These are phyloP conservation scores for Nitzschia sp. DNA, from an alignment of 108 stramenopile genomes.

Conservation along the genomic window DNA sequence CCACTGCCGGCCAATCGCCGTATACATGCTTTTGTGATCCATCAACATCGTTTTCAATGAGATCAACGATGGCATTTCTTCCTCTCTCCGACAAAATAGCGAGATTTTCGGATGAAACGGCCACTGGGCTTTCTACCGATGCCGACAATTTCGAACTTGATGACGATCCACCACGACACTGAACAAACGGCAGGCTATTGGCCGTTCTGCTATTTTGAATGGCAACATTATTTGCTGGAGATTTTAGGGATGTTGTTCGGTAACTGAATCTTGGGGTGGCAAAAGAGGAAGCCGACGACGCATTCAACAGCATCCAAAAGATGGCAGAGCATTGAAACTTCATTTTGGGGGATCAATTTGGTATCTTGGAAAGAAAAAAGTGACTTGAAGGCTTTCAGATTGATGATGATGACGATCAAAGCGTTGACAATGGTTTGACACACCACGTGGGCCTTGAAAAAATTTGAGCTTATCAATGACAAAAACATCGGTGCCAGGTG, in stretches of 20 bases:
- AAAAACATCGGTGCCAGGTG: too few relatives aligned
- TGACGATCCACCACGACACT: slow-evolving; percentile 1
- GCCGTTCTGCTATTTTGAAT: background rate
- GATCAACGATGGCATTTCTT: slow-evolving; percentile 49
- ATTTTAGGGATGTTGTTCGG: background rate
- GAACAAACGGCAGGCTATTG: slow-evolving; percentile 12
- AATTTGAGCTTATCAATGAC: too few relatives aligned
- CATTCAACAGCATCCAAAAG: slow-evolving; percentile 26
- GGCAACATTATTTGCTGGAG: background rate
- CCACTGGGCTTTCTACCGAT: background rate
- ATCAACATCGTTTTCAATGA: slow-evolving; percentile 56
- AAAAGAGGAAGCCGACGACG: slow-evolving; percentile 30
- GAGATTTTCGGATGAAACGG: slow-evolving; percentile 52
- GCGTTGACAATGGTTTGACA: too few relatives aligned
- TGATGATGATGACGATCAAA: too few relatives aligned
- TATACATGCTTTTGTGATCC: slow-evolving; percentile 82
- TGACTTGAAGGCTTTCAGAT: too few relatives aligned
- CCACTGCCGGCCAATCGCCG: slow-evolving; percentile 82
- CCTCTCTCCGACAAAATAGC: slow-evolving; percentile 68
- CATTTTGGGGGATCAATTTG: too few relatives aligned
- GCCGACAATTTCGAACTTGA: background rate
- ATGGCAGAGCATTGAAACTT: slow-evolving; percentile 26
- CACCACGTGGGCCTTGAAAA: too few relatives aligned
- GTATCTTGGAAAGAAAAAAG: too few relatives aligned
- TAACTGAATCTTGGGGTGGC: slow-evolving; percentile 6